Evolutionary conservation across 345 rosid genomes (phyloP), one percentile per base, ranked within the genome.

Genomic region (Sonneratia alba): DNA sequence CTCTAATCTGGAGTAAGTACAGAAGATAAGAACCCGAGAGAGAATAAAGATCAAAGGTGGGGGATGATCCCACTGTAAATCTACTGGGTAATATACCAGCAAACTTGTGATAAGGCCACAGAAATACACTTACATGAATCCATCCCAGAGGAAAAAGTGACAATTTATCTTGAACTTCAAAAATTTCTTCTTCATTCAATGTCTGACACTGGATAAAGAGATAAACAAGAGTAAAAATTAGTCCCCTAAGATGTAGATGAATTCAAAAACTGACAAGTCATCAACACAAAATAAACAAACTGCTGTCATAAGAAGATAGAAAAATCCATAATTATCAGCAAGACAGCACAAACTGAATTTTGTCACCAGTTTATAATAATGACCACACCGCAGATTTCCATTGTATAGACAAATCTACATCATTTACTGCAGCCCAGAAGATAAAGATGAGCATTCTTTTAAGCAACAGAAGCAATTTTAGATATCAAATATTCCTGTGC

Each of bases 121-220:
- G 36, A 22, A 45, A 69, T 61, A 40, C 32, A 84, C 91, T 87
- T 86, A 90, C 98, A 80, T 90, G 97, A 79, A 95, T 95, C 99
- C 99, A 95, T 36, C 97, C 96, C 76, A 95, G 90, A 40, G 97
- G 89, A 69, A 95, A 88, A 76, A 92, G 93, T 32, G 97, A 90
- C 70, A 89, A 73, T 74, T 72, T 87, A 76, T 92, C 98, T 65
- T 95, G 99, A 76, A 90, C 88, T 87, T 95, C 98, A 56, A 92
- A 95, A 70, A 92, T 92, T 78, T 92, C 96, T 82, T 95, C 96
- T 83, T 95, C 98, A 51, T 92, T 92, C 67, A 90, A 79, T 68
- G 98, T 90, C 73, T 86, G 91, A 75, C 98, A 95, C 99, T 90
- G 87, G 45, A 77, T 38, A 68, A 61, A 66, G 51, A 71, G 13